Percentiles rank a stretch among this genome's conserved stretches.
These are phyloP conservation scores for Ustilago bromivora DNA, from an alignment of 1,284 basidiomycete genomes.

Conservation along the genomic window DNA sequence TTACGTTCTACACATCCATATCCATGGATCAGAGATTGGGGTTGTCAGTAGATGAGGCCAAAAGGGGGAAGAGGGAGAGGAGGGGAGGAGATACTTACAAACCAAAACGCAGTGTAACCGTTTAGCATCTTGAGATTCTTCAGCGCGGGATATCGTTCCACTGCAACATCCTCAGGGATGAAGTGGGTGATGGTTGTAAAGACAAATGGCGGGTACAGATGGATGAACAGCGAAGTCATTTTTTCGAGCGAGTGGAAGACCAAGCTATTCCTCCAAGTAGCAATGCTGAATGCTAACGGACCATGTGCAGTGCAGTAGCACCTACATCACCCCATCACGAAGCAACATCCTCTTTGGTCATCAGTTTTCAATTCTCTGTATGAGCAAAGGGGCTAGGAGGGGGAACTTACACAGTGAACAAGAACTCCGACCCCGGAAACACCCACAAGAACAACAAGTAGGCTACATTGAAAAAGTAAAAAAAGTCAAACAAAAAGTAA, in stretches of 20 bases:
- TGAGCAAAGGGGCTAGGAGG: not conserved
- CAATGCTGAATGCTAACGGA: slow-evolving; percentile 88
- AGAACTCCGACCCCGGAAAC: slow-evolving; percentile 51
- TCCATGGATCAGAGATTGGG: not conserved
- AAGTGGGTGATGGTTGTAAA: slow-evolving; percentile 88
- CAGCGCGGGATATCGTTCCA: slow-evolving; percentile 84
- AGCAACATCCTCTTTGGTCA: not conserved
- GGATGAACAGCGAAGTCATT: slow-evolving; percentile 75
- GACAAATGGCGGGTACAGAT: slow-evolving; percentile 74
- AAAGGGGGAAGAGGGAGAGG: not conserved
- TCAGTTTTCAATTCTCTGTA: not conserved
- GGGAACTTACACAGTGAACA: slow-evolving; percentile 52
- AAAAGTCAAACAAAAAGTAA: slow-evolving; percentile 85
- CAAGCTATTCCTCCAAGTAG: slow-evolving; percentile 86
- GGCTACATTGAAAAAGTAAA: slow-evolving; percentile 81
- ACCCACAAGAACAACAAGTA: slow-evolving; percentile 72
- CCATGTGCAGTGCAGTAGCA: slow-evolving; percentile 70
- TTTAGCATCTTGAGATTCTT: slow-evolving; percentile 76
- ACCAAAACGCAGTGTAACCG: slow-evolving; percentile 76
- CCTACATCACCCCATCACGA: not conserved
- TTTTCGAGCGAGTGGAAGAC: slow-evolving; percentile 93
- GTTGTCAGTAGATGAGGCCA: not conserved
- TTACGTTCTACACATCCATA: slow-evolving; percentile 73
- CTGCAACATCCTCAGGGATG: slow-evolving; percentile 76
- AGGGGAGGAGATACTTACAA: slow-evolving; percentile 23